Evolutionary conservation across 192 early-diverging fungal species (phyloP).

Genomic region (Rhizophagus sp.): DNA sequence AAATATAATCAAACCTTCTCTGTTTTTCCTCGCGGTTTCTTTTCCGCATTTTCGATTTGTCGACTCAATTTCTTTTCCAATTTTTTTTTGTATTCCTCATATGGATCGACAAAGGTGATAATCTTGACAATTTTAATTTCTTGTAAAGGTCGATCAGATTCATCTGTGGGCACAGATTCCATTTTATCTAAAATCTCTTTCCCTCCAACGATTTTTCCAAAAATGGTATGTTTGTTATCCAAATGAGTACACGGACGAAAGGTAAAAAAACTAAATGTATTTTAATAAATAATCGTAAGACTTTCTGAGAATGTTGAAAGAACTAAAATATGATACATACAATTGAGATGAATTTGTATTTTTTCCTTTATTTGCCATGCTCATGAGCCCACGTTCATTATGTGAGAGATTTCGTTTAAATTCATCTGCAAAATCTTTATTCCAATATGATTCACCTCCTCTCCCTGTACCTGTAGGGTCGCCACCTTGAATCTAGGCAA

Average conservation of each 20-base stretch:
- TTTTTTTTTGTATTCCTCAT: slow-evolving; percentile 68
- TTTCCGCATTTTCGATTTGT: slow-evolving; percentile 42
- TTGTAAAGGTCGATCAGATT: slow-evolving; percentile 69
- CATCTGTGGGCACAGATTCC: slow-evolving; percentile 73
- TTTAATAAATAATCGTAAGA: slow-evolving; percentile 15
- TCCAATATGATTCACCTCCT: slow-evolving; percentile 80
- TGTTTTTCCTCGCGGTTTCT: slow-evolving; percentile 49
- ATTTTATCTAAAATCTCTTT: slow-evolving; percentile 78
- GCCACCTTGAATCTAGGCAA: slow-evolving; percentile 79
- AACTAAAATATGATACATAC: slow-evolving; percentile 40
- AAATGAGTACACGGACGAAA: slow-evolving; percentile 66
- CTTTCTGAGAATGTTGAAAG: background rate
- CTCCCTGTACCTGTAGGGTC: slow-evolving; percentile 94
- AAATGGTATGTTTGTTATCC: slow-evolving; percentile 89
- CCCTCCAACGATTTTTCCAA: slow-evolving; percentile 92
- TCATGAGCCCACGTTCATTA: slow-evolving; percentile 78
- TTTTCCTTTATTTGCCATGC: slow-evolving; percentile 95
- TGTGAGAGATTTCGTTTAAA: slow-evolving; percentile 70
- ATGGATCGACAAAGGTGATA: slow-evolving; percentile 83
- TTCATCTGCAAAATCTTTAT: slow-evolving; percentile 70
- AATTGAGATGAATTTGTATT: slow-evolving; percentile 88
- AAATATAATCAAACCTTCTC: slow-evolving; percentile 41
- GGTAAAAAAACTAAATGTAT: slow-evolving; percentile 61
- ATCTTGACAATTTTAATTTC: slow-evolving; percentile 75
- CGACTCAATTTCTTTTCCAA: slow-evolving; percentile 65